These are phyloP conservation scores for Asterophora parasitica DNA, from an alignment of 768 basidiomycete species.

Conservation along the genomic window DNA sequence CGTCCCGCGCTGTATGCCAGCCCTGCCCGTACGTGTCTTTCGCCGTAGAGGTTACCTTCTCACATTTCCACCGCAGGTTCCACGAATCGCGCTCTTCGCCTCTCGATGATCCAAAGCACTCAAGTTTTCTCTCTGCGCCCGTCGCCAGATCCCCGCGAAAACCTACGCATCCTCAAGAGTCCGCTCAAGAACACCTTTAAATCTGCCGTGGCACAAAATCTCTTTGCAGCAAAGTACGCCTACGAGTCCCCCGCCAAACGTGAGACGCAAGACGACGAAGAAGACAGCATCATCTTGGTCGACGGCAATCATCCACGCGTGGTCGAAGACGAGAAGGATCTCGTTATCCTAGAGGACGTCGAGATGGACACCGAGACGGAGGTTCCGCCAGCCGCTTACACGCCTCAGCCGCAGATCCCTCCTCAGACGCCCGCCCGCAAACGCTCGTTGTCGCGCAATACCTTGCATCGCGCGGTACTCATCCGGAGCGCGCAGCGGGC, in stretches of 20 bases:
- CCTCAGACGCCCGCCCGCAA: constrained; percentile 33
- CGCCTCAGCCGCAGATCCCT: constrained; percentile 13
- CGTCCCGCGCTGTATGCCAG: constrained; percentile 48
- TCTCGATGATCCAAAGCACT: constrained; percentile 73
- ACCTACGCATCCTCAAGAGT: constrained; percentile 58
- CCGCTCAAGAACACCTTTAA: constrained; percentile 41
- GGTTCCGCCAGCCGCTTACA: constrained; percentile 14
- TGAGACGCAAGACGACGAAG: constrained; percentile 30
- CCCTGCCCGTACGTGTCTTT: constrained; percentile 37
- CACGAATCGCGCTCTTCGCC: constrained; percentile 47
- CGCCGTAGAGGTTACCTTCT: not conserved
- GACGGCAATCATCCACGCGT: constrained; percentile 64
- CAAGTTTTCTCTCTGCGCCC: constrained; percentile 70
- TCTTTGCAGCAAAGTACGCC: constrained; percentile 5
- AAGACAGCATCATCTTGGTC: constrained; percentile 54
- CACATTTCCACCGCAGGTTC: constrained; percentile 18
- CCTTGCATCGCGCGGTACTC: constrained; percentile 65
- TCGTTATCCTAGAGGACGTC: constrained; percentile 71
- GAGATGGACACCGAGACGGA: constrained; percentile 27
- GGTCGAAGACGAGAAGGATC: constrained; percentile 63
- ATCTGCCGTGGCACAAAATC: constrained; percentile 21
- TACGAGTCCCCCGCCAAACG: constrained; percentile 7
- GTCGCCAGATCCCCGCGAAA: constrained; percentile 53
- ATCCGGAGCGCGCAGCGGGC: constrained; percentile 67
- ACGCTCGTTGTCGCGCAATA: constrained; percentile 38